phyloP scores from a whole-genome alignment of 1,284 basidiomycete species.

The Microbotryum silenes-acaulis region DNA sequence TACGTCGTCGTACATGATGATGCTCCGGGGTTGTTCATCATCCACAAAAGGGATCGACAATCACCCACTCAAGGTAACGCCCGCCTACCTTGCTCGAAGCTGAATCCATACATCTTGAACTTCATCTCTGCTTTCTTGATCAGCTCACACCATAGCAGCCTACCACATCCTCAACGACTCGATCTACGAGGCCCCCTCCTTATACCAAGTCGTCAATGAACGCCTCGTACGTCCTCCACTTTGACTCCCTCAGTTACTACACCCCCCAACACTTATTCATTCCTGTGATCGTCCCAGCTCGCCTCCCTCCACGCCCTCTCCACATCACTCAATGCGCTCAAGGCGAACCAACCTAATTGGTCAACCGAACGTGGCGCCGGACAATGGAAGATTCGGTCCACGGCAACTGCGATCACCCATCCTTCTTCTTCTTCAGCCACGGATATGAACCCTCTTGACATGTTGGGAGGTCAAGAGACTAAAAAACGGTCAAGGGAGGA shows the following conservation, averaged over 20 bases:
- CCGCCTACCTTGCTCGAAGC: not conserved
- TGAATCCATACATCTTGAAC: not conserved
- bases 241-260: too few relatives aligned
- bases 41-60: conserved; percentile 71
- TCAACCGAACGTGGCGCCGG: conserved; percentile 8
- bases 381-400: conserved; percentile 23
- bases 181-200: conserved; percentile 74
- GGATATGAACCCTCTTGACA: not conserved
- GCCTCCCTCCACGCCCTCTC: conserved; percentile 22
- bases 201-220: conserved; percentile 71
- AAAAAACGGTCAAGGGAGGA: not conserved
- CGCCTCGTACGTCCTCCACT: conserved; percentile 53
- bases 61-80: conserved; percentile 66
- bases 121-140: conserved; percentile 13
- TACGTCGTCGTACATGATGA: conserved; percentile 69
- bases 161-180: conserved; percentile 79
- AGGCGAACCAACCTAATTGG: conserved; percentile 16
- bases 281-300: not conserved
- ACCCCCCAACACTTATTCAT: too few relatives aligned
- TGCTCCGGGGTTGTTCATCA: conserved; percentile 69
- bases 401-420: not conserved
- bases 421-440: not conserved
- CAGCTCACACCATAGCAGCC: conserved; percentile 63
- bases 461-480: not conserved
- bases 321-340: conserved; percentile 12